Conservation (phyloP, 805 yeast species). For the Sugiyamaella valdiviana region DNA sequence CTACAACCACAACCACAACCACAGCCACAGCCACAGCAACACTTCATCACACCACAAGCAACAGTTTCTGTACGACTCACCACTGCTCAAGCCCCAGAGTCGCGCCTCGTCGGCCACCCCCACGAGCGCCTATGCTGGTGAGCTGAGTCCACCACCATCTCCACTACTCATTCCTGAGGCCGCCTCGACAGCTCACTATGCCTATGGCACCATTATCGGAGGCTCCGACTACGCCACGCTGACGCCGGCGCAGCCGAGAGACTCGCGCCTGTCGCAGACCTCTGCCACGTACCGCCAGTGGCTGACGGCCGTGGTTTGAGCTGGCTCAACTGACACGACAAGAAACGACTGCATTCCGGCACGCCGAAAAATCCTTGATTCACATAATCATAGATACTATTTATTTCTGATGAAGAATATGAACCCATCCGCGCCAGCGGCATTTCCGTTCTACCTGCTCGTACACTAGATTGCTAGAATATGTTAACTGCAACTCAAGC, state of each 20-base stretch:
- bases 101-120: neutral
- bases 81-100: constrained; percentile 9
- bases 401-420: too few species aligned
- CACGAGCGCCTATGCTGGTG: too few species aligned
- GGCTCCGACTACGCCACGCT: neutral
- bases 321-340: neutral
- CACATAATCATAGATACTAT: too few species aligned
- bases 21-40: neutral
- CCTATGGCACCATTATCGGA: constrained; percentile 1
- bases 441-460: too few species aligned
- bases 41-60: neutral
- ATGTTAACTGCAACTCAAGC: too few species aligned
- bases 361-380: too few species aligned
- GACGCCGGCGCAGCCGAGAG: neutral
- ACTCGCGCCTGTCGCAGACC: neutral
- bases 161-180: constrained; percentile 10
- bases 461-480: too few species aligned
- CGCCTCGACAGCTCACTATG: neutral
- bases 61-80: constrained; percentile 13
- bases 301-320: constrained; percentile 14
- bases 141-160: constrained; percentile 13
- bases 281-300: constrained; percentile 14
- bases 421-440: too few species aligned
- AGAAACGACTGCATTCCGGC: neutral
- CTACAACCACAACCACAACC: neutral